phyloP scores from a whole-genome alignment of 2,329 filamentous ascomycete genomes.

The Xylaria arbuscula region DNA sequence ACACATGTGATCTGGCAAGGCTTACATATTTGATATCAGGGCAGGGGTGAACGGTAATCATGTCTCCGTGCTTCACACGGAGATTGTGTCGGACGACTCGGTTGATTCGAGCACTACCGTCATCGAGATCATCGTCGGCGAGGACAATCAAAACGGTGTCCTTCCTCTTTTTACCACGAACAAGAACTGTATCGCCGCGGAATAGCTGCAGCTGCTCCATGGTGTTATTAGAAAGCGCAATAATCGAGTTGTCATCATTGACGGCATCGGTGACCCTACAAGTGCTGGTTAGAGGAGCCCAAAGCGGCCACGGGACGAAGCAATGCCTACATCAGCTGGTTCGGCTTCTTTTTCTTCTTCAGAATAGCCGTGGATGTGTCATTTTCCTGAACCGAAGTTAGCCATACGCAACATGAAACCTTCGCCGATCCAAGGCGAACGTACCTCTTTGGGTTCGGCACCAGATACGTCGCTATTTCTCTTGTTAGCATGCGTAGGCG shows the following conservation, averaged over 20 bases:
- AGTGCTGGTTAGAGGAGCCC: constrained; percentile 36
- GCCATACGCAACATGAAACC: constrained; percentile 39
- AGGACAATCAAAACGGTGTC: constrained; percentile 98
- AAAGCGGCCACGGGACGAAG: not conserved
- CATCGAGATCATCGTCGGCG: constrained; percentile 96
- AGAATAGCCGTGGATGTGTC: constrained; percentile 95
- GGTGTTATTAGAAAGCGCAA: constrained; percentile 96
- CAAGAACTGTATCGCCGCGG: constrained; percentile 96
- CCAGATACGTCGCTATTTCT: constrained; percentile 83
- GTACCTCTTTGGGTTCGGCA: constrained; percentile 84
- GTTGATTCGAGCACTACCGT: constrained; percentile 97
- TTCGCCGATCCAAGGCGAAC: constrained; percentile 55
- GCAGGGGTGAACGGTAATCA: constrained; percentile 96
- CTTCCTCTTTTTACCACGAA: constrained; percentile 99
- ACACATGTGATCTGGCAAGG: constrained; percentile 44
- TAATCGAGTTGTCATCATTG: constrained; percentile 99
- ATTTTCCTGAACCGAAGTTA: constrained; percentile 71
- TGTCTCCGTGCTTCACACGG: constrained; percentile 97
- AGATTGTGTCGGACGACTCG: constrained; percentile 98
- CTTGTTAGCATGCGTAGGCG: constrained; percentile 52
- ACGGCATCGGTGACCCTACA: constrained; percentile 94
- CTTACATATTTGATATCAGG: constrained; percentile 99
- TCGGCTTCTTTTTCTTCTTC: constrained; percentile 99
- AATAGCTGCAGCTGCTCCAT: constrained; percentile 99
- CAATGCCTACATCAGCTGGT: constrained; percentile 84